Base-by-base conservation (phyloP, 768 basidiomycete genomes). In the Suillus cothurnatus region DNA sequence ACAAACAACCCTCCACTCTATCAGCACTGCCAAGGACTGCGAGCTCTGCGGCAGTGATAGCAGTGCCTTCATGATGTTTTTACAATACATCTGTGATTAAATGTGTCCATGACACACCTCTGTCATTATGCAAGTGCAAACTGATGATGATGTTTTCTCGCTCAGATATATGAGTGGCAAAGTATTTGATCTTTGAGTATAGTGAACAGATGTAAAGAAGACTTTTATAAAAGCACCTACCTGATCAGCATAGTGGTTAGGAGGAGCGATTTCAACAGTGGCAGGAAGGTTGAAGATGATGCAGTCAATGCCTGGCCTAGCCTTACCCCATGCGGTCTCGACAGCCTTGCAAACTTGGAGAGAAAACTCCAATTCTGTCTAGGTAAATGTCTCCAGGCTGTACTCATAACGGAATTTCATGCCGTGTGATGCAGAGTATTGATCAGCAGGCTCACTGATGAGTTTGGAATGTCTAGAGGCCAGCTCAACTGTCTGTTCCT, bases 181-280 rank as follows among this genome's bases (percentile, higher is more conserved):
- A 99, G 73, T 93, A 88, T 81, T 99, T 97, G 64, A 99, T 90
- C 95, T 97, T 9, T 67, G 28, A 28, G 49, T 57, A 69, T 68
- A 49, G 66, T 61, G 61, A 55, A 19, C 36, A 60, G 34, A 17
- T 39, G 41, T 41, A 38, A 5, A 38, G 59, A 31, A 36, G 61
- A 61, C 61, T 6, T 11, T 41, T 39, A 5, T 8, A 4, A 31
- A 23, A 11, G 34, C n/a, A 72, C 84, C 66, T 70, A 90, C 96
- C 86, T 94, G 93, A 76, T 99, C 97, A 61, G 97, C 97, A 72
- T 95, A 99, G 78, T 98, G 94, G 79, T 99, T 99, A 12, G 97
- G 97, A 36, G 97, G 95, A 5, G 92, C 92, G 65, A 99, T 91
- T 75, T 99, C n/a, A n/a, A n/a, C n/a, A n/a, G n/a, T n/a, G n/a